Conservation (phyloP, 2,329 filamentous ascomycete species). For the Beauveria rudraprayagi region DNA sequence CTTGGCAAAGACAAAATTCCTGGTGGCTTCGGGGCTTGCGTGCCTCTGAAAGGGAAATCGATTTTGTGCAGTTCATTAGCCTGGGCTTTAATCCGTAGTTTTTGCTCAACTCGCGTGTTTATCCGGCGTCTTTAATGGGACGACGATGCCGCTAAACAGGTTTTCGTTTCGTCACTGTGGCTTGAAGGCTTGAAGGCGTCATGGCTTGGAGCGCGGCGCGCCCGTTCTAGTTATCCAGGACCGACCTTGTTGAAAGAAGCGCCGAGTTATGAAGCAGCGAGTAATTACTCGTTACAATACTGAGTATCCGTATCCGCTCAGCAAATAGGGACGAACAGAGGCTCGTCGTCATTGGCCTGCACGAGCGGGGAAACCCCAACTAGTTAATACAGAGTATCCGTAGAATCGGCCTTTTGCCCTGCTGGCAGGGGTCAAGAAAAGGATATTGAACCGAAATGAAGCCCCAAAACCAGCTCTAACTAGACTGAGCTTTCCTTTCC, state of each 20-base stretch:
- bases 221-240: neutral
- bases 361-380: too few species aligned
- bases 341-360: too few species aligned
- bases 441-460: neutral
- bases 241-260: neutral
- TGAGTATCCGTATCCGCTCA: too few species aligned
- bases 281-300: too few species aligned
- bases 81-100: too few species aligned
- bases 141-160: neutral
- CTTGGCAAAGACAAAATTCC: neutral
- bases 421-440: neutral
- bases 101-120: too few species aligned
- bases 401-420: neutral
- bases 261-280: neutral
- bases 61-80: too few species aligned
- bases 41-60: too few species aligned
- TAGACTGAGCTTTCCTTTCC: neutral
- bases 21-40: too few species aligned
- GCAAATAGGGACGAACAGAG: too few species aligned
- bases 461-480: neutral
- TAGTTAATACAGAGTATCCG: neutral
- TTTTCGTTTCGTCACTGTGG: slow-evolving; percentile 8
- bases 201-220: too few species aligned
- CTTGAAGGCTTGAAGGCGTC: neutral
- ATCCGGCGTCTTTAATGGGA: too few species aligned